Conservation (phyloP, 23 red algal species). For the Gracilaria caudata region DNA sequence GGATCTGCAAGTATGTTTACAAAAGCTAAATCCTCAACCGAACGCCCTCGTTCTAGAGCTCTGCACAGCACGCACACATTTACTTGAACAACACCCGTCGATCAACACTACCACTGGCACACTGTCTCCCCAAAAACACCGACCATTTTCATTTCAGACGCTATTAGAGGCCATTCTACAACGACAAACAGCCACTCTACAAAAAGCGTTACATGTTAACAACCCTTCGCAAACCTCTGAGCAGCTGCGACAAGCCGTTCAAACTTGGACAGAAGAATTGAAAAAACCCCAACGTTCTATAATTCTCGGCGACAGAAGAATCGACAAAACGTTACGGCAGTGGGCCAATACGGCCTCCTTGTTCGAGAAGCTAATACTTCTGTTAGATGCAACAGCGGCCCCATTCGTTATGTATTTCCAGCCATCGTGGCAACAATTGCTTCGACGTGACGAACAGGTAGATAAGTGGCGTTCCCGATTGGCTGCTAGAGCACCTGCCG, state of each 20-base stretch:
- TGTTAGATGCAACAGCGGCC: not conserved
- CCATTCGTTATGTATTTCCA: not conserved
- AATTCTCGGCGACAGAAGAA: constrained; percentile 12
- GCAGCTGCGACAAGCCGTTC: not conserved
- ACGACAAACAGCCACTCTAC: not conserved
- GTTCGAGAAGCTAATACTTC: not conserved
- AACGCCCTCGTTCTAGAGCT: constrained; percentile 8
- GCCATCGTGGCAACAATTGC: not conserved
- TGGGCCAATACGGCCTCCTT: not conserved
- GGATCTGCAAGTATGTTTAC: not conserved
- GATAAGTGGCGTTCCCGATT: constrained; percentile 11
- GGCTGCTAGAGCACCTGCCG: not conserved
- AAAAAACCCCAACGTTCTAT: not conserved
- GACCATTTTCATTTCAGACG: constrained; percentile 10
- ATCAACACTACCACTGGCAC: not conserved
- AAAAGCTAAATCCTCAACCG: not conserved
- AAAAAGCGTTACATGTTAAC: not conserved
- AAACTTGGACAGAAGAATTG: not conserved
- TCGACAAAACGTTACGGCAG: not conserved
- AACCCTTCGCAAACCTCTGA: not conserved
- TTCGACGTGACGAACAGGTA: not conserved
- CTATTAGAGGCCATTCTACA: not conserved
- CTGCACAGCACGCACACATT: not conserved
- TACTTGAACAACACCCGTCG: not conserved
- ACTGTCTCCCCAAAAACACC: not conserved